phyloP scores from a whole-genome alignment of 78 protist species.

The Dictyostelium capitatum region DNA sequence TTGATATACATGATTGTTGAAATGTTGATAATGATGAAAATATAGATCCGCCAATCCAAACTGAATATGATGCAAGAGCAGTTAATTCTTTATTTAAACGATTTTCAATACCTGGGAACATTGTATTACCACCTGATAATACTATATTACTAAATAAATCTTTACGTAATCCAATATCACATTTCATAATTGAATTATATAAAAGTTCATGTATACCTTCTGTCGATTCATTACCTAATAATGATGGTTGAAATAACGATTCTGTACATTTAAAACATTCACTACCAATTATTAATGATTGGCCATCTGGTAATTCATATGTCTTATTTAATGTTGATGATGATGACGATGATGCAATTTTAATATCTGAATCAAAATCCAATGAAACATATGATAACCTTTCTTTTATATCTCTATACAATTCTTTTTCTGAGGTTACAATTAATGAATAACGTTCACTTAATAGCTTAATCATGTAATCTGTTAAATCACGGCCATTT shows the following conservation, averaged over 20 bases:
- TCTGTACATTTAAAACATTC: constrained; percentile 83
- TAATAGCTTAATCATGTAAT: constrained; percentile 87
- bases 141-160: neutral
- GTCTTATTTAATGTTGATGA: constrained; percentile 26
- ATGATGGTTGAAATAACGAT: neutral
- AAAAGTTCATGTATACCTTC: constrained; percentile 56
- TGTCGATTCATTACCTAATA: constrained; percentile 51
- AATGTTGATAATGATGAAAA: too few relatives aligned
- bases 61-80: constrained; percentile 23
- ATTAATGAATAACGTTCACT: constrained; percentile 82
- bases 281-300: constrained; percentile 81
- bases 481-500: constrained; percentile 97
- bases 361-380: constrained; percentile 37
- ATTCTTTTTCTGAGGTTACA: constrained; percentile 21
- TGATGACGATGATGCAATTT: neutral
- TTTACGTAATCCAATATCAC: neutral
- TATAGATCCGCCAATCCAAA: too few relatives aligned
- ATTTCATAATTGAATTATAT: neutral
- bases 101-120: constrained; percentile 66
- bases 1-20: too few relatives aligned
- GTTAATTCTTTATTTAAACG: constrained; percentile 85
- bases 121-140: neutral
- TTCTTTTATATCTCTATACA: constrained; percentile 35
- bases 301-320: constrained; percentile 19
- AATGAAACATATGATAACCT: constrained; percentile 47